Conservation (phyloP, 257 asterid genomes). For the Ajuga chamaepitys region DNA sequence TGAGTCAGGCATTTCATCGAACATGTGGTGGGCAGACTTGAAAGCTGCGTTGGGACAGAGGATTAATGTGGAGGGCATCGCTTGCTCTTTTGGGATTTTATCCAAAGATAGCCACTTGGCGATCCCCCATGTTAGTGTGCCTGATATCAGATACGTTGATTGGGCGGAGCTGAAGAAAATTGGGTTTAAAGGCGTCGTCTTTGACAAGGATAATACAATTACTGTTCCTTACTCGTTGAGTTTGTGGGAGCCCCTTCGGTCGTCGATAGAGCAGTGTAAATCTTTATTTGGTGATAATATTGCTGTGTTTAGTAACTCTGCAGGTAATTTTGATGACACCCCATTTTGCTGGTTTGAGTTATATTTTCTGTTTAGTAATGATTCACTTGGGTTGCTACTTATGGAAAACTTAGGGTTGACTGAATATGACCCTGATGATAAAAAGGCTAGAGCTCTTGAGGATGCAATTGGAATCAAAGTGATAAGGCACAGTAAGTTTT, state of each 20-base stretch:
- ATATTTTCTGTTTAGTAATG: background rate
- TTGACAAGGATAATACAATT: slow-evolving; percentile 86
- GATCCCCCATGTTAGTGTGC: slow-evolving; percentile 64
- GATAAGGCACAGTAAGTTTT: slow-evolving; percentile 57
- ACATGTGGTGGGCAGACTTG: slow-evolving; percentile 72
- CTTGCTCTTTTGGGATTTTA: slow-evolving; percentile 45
- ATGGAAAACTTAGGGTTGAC: slow-evolving; percentile 40
- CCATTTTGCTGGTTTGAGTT: background rate
- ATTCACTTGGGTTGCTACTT: background rate
- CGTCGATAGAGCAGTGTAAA: slow-evolving; percentile 61
- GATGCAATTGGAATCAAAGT: slow-evolving; percentile 73
- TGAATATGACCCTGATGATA: slow-evolving; percentile 80
- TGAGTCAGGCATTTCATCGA: slow-evolving; percentile 26
- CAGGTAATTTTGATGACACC: slow-evolving; percentile 36
- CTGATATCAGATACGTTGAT: slow-evolving; percentile 73
- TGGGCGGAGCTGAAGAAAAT: slow-evolving; percentile 75
- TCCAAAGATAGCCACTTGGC: slow-evolving; percentile 55
- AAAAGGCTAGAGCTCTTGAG: slow-evolving; percentile 59
- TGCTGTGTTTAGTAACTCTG: slow-evolving; percentile 84
- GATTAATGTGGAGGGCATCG: slow-evolving; percentile 65
- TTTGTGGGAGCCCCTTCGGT: slow-evolving; percentile 69
- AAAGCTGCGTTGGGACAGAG: slow-evolving; percentile 90
- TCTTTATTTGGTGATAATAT: slow-evolving; percentile 53
- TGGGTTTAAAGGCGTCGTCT: slow-evolving; percentile 83
- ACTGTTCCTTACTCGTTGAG: slow-evolving; percentile 78